Base-by-base conservation (phyloP, 2,329 filamentous ascomycete genomes). In the Verticillium tricorpus region DNA sequence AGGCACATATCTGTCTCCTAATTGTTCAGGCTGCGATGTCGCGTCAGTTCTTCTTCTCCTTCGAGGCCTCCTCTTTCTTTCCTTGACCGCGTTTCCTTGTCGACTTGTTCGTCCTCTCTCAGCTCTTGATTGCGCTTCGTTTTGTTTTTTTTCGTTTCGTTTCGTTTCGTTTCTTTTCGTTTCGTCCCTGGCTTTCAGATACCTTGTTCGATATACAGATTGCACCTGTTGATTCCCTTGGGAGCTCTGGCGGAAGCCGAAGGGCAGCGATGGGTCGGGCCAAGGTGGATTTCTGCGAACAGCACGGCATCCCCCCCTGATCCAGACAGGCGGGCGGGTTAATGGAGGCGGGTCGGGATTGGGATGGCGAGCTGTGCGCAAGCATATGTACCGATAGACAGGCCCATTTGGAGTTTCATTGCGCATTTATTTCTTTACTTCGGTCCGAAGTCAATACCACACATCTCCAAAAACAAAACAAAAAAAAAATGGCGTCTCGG, bases 201-300 rank as follows among this genome's bases (percentile, higher is more conserved):
- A 84, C 82, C 82, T 85, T 85, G 82, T 85, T 84, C 81, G 78
- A 84, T 82, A 82, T 81, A 82, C 74, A 75, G 71, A 76, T 70
- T 74, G 69, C 62, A 62, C 58, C 64, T 62, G 63, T 65, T 67
- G 60, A 59, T 60, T 59, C 25, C 32, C 45, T 37, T 64, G 35
- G 39, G 59, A 55, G 55, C 58, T 40, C 55, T 55, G 25, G 28
- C 31, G n/a, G 52, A 11, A 19, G 57, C 59, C 61, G 34, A 34
- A 34, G 28, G 25, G 54, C 31, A 52, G 45, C 45, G 11, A 52
- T 52, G 45, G 45, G 45, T 52, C 19, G 45, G n/a, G 45, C 45
- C 19, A 52, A 52, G 45, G 45, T 52, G 19, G 45, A 52, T 52
- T 17, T 56, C 32, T 34, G 54, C 54, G 54, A 19, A 56, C 31